These are phyloP conservation scores for Juglanconis sp. DNA, from an alignment of 2,329 filamentous ascomycete genomes.

Conservation along the genomic window DNA sequence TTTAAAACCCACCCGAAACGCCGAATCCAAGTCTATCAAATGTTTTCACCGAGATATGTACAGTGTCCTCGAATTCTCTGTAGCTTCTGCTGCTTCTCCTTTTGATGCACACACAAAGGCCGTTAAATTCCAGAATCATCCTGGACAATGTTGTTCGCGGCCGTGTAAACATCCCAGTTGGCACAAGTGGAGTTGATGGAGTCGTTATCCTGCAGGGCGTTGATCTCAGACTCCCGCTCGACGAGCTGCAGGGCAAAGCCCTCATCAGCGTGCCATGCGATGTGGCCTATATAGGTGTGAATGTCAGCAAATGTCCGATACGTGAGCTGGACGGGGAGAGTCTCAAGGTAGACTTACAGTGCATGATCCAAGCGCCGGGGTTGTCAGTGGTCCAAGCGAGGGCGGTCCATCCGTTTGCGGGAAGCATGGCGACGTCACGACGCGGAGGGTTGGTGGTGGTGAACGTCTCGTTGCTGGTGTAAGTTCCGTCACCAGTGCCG, in stretches of 20 bases:
- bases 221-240: conserved; percentile 23
- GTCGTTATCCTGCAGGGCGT: conserved; percentile 19
- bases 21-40: not conserved
- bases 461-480: not conserved
- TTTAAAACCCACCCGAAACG: not conserved
- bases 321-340: not conserved
- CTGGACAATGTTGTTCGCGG: conserved; percentile 22
- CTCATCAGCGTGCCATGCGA: conserved; percentile 36
- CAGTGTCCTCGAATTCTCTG: not conserved
- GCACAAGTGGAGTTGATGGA: conserved; percentile 28
- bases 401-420: conserved; percentile 5
- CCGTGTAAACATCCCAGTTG: conserved; percentile 28
- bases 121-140: conserved; percentile 32
- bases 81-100: not conserved
- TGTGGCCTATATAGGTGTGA: not conserved
- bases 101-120: not conserved
- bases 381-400: conserved; percentile 13
- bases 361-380: conserved; percentile 9
- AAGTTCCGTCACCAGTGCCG: not conserved
- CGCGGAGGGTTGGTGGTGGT: conserved; percentile 2
- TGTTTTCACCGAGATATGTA: not conserved
- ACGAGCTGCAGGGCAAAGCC: conserved; percentile 43
- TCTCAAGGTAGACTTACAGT: not conserved
- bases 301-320: not conserved
- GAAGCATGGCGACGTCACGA: conserved; percentile 9